Evolutionary conservation across 345 rosid species (phyloP).

Genomic region (Lagerstroemia speciosa): DNA sequence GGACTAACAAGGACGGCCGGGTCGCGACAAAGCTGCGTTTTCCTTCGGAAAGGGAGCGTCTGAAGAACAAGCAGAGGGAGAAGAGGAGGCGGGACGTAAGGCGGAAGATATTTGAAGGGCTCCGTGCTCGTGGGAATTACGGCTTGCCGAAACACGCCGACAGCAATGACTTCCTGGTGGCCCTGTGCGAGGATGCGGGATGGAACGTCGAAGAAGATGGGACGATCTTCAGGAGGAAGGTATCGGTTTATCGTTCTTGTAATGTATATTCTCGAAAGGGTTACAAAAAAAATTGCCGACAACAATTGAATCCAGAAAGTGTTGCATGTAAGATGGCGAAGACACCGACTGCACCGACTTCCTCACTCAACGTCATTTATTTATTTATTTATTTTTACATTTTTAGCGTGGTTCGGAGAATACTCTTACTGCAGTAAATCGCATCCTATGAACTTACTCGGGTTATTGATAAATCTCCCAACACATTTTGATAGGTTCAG

Average conservation of each 20-base stretch:
- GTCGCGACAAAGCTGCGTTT: constrained; percentile 16
- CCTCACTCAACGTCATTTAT: too few species aligned
- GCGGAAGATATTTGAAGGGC: constrained; percentile 36
- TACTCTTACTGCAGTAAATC: too few species aligned
- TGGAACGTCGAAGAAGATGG: constrained; percentile 49
- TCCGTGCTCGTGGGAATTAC: constrained; percentile 34
- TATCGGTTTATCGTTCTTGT: too few species aligned
- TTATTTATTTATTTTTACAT: too few species aligned
- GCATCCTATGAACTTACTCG: too few species aligned
- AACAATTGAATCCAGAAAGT: too few species aligned
- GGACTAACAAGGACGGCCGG: constrained; percentile 22
- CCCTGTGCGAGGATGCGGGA: constrained; percentile 39
- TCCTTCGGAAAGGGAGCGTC: constrained; percentile 29
- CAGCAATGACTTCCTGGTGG: constrained; percentile 33
- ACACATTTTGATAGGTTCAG: not conserved
- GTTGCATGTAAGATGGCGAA: too few species aligned
- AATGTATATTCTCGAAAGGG: too few species aligned
- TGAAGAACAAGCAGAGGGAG: constrained; percentile 35
- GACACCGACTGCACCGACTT: too few species aligned
- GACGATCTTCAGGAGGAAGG: constrained; percentile 30
- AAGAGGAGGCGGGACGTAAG: constrained; percentile 24
- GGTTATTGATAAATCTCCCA: not conserved
- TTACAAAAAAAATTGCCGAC: too few species aligned
- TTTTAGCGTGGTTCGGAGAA: too few species aligned
- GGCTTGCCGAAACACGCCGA: constrained; percentile 29